phyloP scores from a whole-genome alignment of 805 yeast genomes.

The Metschnikowia koreensis region DNA sequence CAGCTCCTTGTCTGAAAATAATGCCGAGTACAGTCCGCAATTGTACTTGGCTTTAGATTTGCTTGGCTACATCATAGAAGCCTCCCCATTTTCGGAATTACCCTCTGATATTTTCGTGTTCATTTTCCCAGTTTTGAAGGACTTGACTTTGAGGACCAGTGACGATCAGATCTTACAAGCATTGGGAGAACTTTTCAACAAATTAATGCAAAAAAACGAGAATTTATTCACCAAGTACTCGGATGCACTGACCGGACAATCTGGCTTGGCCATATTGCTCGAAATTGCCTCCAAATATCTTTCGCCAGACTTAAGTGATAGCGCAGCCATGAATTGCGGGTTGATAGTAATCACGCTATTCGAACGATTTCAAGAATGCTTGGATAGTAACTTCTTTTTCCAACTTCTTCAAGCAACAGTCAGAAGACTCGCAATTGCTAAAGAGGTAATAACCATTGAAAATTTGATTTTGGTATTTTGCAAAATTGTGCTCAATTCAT shows the following conservation, averaged over 20 bases:
- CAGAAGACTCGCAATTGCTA: constrained; percentile 59
- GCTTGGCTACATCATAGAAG: constrained; percentile 49
- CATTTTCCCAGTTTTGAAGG: constrained; percentile 44
- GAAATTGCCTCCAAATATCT: constrained; percentile 66
- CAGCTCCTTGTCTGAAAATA: constrained; percentile 20
- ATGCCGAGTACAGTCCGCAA: constrained; percentile 57
- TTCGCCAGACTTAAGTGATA: constrained; percentile 69
- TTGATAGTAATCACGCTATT: constrained; percentile 59
- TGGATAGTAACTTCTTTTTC: constrained; percentile 41
- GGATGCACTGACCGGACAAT: constrained; percentile 31
- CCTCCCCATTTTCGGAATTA: constrained; percentile 35
- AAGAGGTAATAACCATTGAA: constrained; percentile 71
- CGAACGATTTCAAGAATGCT: constrained; percentile 44
- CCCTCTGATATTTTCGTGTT: constrained; percentile 42
- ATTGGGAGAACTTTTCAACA: constrained; percentile 71
- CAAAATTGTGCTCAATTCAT: constrained; percentile 58
- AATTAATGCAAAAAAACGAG: constrained; percentile 48
- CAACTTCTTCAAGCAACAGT: constrained; percentile 76
- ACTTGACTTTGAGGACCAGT: constrained; percentile 43
- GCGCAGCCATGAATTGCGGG: constrained; percentile 81
- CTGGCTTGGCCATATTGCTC: constrained; percentile 59
- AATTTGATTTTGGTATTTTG: constrained; percentile 76
- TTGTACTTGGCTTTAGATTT: constrained; percentile 58
- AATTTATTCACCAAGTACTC: constrained; percentile 29
- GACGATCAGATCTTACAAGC: constrained; percentile 79